Conservation (phyloP, 2,329 filamentous ascomycete species). For the Penicillium corylophilum region DNA sequence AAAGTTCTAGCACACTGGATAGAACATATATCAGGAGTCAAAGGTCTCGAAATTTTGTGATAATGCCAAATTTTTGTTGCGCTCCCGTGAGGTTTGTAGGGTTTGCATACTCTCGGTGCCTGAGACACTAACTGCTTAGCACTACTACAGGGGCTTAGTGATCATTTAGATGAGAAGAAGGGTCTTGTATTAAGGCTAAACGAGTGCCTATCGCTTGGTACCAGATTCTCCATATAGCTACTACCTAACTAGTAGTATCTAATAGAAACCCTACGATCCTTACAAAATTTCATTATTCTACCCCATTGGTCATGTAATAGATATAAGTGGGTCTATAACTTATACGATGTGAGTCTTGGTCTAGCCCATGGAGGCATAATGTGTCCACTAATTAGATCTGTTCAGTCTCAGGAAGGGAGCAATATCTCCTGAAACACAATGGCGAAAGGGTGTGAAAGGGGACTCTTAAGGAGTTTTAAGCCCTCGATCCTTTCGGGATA, state of each 20-base stretch:
- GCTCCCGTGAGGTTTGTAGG: conserved; percentile 5
- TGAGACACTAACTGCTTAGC: conserved; percentile 2
- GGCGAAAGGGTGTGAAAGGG: not conserved
- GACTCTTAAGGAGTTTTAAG: not conserved
- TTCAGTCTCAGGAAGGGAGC: conserved; percentile 1
- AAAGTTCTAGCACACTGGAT: conserved; percentile 10
- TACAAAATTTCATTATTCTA: not conserved
- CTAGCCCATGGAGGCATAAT: conserved; percentile 2
- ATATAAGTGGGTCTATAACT: not conserved
- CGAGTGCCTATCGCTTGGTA: not conserved
- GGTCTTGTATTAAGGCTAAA: not conserved
- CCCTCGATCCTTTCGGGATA: conserved; percentile 2
- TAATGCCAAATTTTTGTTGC: conserved; percentile 6
- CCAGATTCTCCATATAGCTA: no score
- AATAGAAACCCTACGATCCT: not conserved
- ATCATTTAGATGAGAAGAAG: not conserved
- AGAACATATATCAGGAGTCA: conserved; percentile 6
- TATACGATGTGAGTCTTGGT: conserved; percentile 1
- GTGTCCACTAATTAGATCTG: conserved; percentile 1
- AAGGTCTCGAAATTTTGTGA: conserved; percentile 11
- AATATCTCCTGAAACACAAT: conserved; percentile 2
- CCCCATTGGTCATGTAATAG: not conserved
- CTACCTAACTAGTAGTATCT: not conserved
- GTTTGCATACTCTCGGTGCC: conserved; percentile 10
- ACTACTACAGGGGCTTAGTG: not conserved